Base-by-base conservation (phyloP, 495 filamentous ascomycete species). In the Daldinia childiae region DNA sequence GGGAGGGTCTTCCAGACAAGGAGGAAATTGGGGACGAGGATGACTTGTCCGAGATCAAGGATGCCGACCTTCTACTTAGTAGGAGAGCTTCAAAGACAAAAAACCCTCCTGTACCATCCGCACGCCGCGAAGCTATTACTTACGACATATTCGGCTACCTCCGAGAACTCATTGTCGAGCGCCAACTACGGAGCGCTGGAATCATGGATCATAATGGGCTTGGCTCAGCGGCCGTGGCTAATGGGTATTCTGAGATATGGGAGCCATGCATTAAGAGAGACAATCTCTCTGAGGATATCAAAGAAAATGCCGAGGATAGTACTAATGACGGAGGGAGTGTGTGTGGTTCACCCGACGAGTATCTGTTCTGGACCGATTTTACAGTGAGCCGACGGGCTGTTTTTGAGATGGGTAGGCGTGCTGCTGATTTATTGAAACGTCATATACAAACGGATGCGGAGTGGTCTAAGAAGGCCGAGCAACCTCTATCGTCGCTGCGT, bases 351-450 rank as follows among this genome's bases (percentile, higher is more conserved):
- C 77, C 77, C 3, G 68, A 78, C 21, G 65, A 77, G 12, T 72
- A 78, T 38, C 65, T 83, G 3, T 83, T 81, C 60, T 78, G 73
- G 54, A 80, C 76, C 2, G 72, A 72, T 2, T 81, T 81, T 38
- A 79, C 74, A 9, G 62, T 79, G 3, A 70, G 52, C 50, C 45
- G 69, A 48, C 72, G 75, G 12, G 76, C 77, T 17, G 73, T 79
- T 1, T 65, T 60, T 19, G 79, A 81, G 36, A 68, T 83, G 9
- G 81, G 77, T 0, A 38, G 21, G 15, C 62, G 75, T 17, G 80
- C 79, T 7, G 79, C 76, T 55, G 68, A 69, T 12, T 24, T 62
- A 7, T 48, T 77, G 26, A 65, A 68, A 19, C 64, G 67, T 8
- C 75, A 77, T 39, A 64, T 63, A 9, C 63, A 71, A 30, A 62